A percentile compares a stretch with the other conserved stretches of the same genome.
phyloP scores from a whole-genome alignment of 345 rosid genomes.

The Gossypium mustelinum region DNA sequence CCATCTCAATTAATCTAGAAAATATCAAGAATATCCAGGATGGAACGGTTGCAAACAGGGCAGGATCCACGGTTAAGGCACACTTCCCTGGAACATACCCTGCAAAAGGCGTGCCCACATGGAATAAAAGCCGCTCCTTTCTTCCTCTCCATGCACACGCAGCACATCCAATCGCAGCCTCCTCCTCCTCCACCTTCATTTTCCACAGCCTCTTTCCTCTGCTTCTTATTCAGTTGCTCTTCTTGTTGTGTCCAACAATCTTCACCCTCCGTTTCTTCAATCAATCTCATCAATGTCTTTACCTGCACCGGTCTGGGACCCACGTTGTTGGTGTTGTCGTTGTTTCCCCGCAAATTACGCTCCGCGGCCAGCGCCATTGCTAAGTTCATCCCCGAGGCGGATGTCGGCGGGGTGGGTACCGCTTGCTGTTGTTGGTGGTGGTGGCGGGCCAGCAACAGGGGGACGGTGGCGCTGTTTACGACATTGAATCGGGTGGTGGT shows the following conservation, averaged over 20 bases:
- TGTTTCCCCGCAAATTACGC: conserved; percentile 41
- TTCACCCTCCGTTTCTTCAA: conserved; percentile 64
- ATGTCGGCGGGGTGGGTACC: neutral
- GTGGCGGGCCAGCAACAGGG: neutral
- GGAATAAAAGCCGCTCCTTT: conserved; percentile 95
- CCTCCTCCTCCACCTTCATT: conserved; percentile 17
- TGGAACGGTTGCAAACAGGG: conserved; percentile 74
- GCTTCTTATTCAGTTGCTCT: neutral
- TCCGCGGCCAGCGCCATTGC: conserved; percentile 80
- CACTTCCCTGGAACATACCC: conserved; percentile 69
- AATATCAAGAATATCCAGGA: conserved; percentile 67
- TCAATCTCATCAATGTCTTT: conserved; percentile 71
- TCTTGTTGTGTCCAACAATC: conserved; percentile 34
- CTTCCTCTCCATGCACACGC: conserved; percentile 91
- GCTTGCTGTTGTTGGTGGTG: neutral
- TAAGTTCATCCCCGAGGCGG: conserved; percentile 48
- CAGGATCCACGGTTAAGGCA: conserved; percentile 63
- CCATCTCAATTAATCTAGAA: conserved; percentile 26
- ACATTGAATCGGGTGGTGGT: neutral
- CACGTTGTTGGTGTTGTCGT: neutral
- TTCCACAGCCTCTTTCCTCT: neutral
- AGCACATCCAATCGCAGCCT: conserved; percentile 54
- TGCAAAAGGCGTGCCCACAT: conserved; percentile 82
- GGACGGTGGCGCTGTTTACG: neutral
- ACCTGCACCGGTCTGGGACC: conserved; percentile 23